These are phyloP conservation scores for Suillus subalutaceus DNA, from an alignment of 768 basidiomycete species.

Conservation along the genomic window DNA sequence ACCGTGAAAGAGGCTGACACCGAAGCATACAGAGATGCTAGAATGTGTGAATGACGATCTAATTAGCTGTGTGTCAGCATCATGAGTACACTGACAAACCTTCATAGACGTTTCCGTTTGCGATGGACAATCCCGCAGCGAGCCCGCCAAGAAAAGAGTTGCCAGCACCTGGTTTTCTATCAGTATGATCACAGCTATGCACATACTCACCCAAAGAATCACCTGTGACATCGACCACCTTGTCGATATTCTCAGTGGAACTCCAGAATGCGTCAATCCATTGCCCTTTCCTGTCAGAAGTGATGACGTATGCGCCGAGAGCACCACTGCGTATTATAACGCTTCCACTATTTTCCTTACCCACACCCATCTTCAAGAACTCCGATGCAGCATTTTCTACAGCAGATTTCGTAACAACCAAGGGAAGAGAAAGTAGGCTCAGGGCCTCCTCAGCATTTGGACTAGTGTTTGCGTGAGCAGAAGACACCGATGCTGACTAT, in stretches of 20 bases:
- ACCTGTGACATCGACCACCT: slow-evolving; percentile 83
- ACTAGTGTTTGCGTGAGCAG: slow-evolving; percentile 38
- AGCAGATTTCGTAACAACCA: slow-evolving; percentile 40
- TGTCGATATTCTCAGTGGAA: slow-evolving; percentile 39
- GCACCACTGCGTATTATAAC: slow-evolving; percentile 78
- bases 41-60: slow-evolving; percentile 9
- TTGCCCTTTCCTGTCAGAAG: slow-evolving; percentile 38
- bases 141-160: slow-evolving; percentile 89
- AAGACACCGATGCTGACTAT: background rate
- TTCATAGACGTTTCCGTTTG: slow-evolving; percentile 61
- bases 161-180: slow-evolving; percentile 67
- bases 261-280: slow-evolving; percentile 85
- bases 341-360: slow-evolving; percentile 48
- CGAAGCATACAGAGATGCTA: slow-evolving; percentile 74
- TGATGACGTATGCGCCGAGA: slow-evolving; percentile 70
- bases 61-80: slow-evolving; percentile 18
- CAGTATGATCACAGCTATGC: background rate
- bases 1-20: slow-evolving; percentile 84
- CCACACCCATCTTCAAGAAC: slow-evolving; percentile 66
- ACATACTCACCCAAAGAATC: background rate
- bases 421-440: slow-evolving; percentile 59
- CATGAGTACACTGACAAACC: slow-evolving; percentile 47
- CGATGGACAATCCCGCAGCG: slow-evolving; percentile 66
- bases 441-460: slow-evolving; percentile 89
- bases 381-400: slow-evolving; percentile 70